Evolutionary conservation across 169 alveolate species (phyloP).

Genomic region (Cryptosporidium sp.): DNA sequence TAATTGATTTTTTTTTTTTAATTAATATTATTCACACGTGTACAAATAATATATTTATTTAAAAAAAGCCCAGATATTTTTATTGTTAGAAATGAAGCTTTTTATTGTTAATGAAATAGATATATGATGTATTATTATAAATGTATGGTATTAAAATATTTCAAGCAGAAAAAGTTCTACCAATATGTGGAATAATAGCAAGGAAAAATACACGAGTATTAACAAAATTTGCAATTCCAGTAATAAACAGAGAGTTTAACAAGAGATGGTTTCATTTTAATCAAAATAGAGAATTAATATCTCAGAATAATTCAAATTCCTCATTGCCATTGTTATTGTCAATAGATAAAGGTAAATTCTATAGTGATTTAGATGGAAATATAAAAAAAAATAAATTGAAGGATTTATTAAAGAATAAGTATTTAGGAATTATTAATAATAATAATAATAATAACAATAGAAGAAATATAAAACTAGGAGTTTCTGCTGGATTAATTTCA

Average conservation of each 20-base stretch:
- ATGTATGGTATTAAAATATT: background rate
- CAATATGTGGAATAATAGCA: conserved; percentile 1
- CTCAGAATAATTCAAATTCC: background rate
- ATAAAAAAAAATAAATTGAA: background rate
- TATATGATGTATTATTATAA: background rate
- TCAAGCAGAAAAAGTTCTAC: background rate
- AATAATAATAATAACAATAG: background rate
- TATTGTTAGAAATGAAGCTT: background rate
- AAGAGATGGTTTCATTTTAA: background rate
- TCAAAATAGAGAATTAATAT: background rate
- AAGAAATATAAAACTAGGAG: conserved; percentile 22
- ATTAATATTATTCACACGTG: background rate
- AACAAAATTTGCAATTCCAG: background rate
- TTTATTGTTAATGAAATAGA: background rate
- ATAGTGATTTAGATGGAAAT: background rate
- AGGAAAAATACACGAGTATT: background rate
- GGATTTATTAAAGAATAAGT: background rate
- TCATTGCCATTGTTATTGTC: background rate
- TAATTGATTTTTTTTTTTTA: background rate
- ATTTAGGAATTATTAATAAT: background rate
- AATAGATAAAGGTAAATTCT: background rate
- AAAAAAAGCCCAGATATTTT: background rate
- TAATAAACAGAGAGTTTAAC: background rate
- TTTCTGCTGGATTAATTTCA: conserved; percentile 1
- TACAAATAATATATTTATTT: background rate